Conservation (phyloP, 2,329 filamentous ascomycete species). For the Ophiognomonia clavigignenti-juglandacearum region DNA sequence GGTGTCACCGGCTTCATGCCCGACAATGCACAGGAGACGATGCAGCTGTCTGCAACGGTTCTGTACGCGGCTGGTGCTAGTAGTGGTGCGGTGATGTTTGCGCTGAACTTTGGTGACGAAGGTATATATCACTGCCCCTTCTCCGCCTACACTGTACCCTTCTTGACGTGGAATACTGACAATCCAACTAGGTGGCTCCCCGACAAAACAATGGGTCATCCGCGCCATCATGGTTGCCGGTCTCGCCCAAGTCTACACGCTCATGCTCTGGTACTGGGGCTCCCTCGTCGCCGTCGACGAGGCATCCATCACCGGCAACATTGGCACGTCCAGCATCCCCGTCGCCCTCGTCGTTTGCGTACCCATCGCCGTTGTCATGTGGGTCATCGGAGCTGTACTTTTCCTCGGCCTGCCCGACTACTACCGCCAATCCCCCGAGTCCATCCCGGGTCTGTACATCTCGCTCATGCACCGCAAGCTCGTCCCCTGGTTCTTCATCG, state of each 20-base stretch:
- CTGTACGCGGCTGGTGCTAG: slow-evolving; percentile 59
- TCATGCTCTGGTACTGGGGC: slow-evolving; percentile 65
- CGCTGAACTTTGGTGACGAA: slow-evolving; percentile 62
- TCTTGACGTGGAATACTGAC: slow-evolving; percentile 21
- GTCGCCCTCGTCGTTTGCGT: slow-evolving; percentile 43
- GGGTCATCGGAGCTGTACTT: slow-evolving; percentile 49
- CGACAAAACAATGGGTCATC: slow-evolving; percentile 63
- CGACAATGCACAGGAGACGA: slow-evolving; percentile 34
- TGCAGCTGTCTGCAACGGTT: slow-evolving; percentile 57
- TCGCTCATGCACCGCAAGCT: slow-evolving; percentile 59
- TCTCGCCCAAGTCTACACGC: slow-evolving; percentile 61
- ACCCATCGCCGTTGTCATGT: slow-evolving; percentile 54
- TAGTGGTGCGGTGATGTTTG: slow-evolving; percentile 60
- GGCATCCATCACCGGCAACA: slow-evolving; percentile 33
- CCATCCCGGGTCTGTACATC: slow-evolving; percentile 61
- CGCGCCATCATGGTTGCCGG: slow-evolving; percentile 63
- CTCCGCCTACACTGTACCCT: slow-evolving; percentile 51
- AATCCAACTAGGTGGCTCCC: slow-evolving; percentile 43
- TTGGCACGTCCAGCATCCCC: slow-evolving; percentile 28
- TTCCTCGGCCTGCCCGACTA: slow-evolving; percentile 61
- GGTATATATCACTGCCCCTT: slow-evolving; percentile 44
- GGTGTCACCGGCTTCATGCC: slow-evolving; percentile 52
- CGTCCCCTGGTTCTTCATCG: slow-evolving; percentile 63
- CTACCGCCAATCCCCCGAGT: slow-evolving; percentile 60
- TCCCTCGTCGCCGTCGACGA: slow-evolving; percentile 43